These are phyloP conservation scores for Zelonia costaricensis DNA, from an alignment of 208 protist species.

Conservation along the genomic window DNA sequence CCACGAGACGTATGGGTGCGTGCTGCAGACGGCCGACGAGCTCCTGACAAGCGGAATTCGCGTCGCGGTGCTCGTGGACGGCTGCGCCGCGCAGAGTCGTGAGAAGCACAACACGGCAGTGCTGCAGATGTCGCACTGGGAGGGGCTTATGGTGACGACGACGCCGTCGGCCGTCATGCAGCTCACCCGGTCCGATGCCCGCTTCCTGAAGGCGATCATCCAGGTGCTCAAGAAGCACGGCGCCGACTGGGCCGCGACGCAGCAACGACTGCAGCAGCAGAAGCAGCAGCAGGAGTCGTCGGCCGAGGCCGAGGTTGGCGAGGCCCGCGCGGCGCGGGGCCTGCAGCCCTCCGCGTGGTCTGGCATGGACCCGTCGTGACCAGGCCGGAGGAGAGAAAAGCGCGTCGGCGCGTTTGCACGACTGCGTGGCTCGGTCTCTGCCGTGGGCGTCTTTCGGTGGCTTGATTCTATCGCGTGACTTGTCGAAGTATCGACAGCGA, in stretches of 20 bases:
- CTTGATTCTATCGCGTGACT: too few relatives aligned
- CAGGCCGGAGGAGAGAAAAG: too few relatives aligned
- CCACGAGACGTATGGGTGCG: constrained; percentile 72
- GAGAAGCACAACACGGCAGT: constrained; percentile 37
- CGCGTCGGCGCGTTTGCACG: too few relatives aligned
- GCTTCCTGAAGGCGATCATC: constrained; percentile 29
- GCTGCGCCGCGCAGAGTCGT: constrained; percentile 32
- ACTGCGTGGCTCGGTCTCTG: too few relatives aligned
- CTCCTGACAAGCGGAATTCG: constrained; percentile 54
- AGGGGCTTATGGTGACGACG: constrained; percentile 37
- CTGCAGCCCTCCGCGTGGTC: neutral
- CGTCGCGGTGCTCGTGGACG: constrained; percentile 60
- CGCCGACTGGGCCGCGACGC: constrained; percentile 10
- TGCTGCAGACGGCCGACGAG: constrained; percentile 63
- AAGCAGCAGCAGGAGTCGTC: neutral
- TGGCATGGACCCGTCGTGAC: neutral
- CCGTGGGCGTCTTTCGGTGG: too few relatives aligned
- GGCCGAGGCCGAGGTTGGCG: neutral
- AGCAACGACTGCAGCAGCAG: neutral
- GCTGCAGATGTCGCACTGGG: constrained; percentile 40
- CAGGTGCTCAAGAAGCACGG: constrained; percentile 17
- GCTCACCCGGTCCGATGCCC: constrained; percentile 31
- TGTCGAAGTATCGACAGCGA: too few relatives aligned
- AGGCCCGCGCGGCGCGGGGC: neutral
- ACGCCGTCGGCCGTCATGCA: constrained; percentile 29